Conservation (phyloP, 1,284 basidiomycete genomes). For the Pascua guehoae region DNA sequence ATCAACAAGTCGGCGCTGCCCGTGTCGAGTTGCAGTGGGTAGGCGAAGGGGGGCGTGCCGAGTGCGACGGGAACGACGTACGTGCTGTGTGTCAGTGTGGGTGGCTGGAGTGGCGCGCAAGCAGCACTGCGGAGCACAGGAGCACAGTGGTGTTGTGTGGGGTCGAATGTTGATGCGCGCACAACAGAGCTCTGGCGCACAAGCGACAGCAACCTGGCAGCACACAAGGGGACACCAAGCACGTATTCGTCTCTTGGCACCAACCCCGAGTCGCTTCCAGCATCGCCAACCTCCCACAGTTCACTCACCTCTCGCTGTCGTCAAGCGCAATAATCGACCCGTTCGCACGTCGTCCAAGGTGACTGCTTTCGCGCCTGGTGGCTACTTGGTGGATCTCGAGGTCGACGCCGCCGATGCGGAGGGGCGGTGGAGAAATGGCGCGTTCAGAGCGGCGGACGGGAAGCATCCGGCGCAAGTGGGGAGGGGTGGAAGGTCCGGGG, state of each 20-base stretch:
- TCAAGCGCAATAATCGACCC: slow-evolving; percentile 13
- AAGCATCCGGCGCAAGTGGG: not conserved
- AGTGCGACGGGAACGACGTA: slow-evolving; percentile 38
- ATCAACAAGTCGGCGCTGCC: slow-evolving; percentile 44
- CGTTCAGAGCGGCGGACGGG: not conserved
- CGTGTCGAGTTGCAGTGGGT: slow-evolving; percentile 44
- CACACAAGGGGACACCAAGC: too few relatives aligned
- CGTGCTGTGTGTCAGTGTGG: slow-evolving; percentile 22
- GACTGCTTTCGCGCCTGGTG: not conserved
- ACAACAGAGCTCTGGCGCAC: too few relatives aligned
- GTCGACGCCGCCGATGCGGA: slow-evolving; percentile 7
- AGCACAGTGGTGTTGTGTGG: too few relatives aligned
- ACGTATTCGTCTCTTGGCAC: too few relatives aligned
- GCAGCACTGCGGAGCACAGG: too few relatives aligned
- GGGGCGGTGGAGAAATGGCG: not conserved
- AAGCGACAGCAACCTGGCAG: too few relatives aligned
- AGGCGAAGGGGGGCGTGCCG: slow-evolving; percentile 35
- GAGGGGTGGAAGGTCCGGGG: too few relatives aligned
- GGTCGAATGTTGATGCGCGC: too few relatives aligned
- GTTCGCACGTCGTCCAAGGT: slow-evolving; percentile 1
- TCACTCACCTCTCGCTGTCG: slow-evolving; percentile 4
- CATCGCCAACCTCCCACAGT: too few relatives aligned
- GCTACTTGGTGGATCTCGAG: not conserved
- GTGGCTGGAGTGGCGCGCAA: too few relatives aligned
- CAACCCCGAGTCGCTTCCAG: too few relatives aligned